phyloP scores from a whole-genome alignment of 208 protist species.

The Wallacemonas sp. region DNA sequence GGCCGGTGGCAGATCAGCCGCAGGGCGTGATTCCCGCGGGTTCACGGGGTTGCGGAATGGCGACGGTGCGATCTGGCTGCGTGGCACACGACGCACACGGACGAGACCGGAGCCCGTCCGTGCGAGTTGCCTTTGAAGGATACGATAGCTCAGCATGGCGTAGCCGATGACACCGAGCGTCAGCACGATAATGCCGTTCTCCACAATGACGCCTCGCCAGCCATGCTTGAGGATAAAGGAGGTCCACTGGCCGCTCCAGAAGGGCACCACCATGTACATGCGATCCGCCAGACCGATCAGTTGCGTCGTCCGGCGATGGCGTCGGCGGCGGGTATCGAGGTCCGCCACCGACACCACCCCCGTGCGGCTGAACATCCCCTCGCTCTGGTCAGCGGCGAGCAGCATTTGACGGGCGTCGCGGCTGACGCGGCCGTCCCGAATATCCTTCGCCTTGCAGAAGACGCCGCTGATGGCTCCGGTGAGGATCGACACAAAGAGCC shows the following conservation, averaged over 20 bases:
- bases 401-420: constrained; percentile 28
- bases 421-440: constrained; percentile 58
- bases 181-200: constrained; percentile 75
- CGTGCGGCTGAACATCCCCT: constrained; percentile 4
- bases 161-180: constrained; percentile 79
- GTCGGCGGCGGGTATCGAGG: neutral
- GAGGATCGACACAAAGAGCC: constrained; percentile 68
- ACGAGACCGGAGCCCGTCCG: constrained; percentile 23
- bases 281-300: constrained; percentile 56
- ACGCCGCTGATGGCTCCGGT: constrained; percentile 74
- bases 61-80: neutral
- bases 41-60: neutral
- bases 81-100: constrained; percentile 16
- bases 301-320: constrained; percentile 9
- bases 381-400: constrained; percentile 5
- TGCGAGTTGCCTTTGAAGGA: constrained; percentile 56
- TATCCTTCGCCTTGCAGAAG: constrained; percentile 82
- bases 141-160: constrained; percentile 73
- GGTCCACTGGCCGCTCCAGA: constrained; percentile 88
- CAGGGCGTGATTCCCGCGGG: too few relatives aligned
- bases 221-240: constrained; percentile 74
- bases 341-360: neutral
- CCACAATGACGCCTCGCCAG: constrained; percentile 70
- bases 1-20: too few relatives aligned
- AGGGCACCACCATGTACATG: constrained; percentile 82